A percentile compares a stretch with the other conserved stretches of the same genome.
Evolutionary conservation across 2,329 filamentous ascomycete genomes (phyloP).

Genomic region (Aspergillus neotritici): DNA sequence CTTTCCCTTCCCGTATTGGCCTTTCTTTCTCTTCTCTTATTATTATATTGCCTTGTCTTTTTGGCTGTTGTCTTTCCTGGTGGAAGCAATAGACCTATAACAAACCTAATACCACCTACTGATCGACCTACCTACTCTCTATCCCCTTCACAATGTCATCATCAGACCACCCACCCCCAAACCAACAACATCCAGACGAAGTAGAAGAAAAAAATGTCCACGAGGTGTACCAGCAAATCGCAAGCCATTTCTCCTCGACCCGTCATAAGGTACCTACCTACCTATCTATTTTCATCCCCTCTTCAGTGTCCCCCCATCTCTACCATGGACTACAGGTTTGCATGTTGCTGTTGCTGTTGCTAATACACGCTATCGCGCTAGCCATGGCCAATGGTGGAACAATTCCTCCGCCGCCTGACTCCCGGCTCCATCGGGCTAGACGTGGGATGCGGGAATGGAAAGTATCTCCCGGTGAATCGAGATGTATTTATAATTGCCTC

Average conservation of each 20-base stretch:
- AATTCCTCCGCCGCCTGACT: slow-evolving; percentile 62
- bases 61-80: too few relatives aligned
- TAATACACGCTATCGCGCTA: slow-evolving; percentile 23
- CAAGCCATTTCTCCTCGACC: slow-evolving; percentile 45
- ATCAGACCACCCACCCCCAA: slow-evolving; percentile 1
- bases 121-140: too few relatives aligned
- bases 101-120: too few relatives aligned
- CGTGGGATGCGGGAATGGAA: slow-evolving; percentile 93
- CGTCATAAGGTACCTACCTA: slow-evolving; percentile 54
- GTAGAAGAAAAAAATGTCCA: slow-evolving; percentile 79
- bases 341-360: background rate
- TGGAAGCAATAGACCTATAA: too few relatives aligned
- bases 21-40: too few relatives aligned
- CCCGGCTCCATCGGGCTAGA: slow-evolving; percentile 78
- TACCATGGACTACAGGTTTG: background rate
- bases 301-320: background rate
- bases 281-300: slow-evolving; percentile 3
- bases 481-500: slow-evolving; percentile 75
- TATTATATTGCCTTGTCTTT: too few relatives aligned
- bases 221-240: slow-evolving; percentile 66
- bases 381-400: slow-evolving; percentile 88
- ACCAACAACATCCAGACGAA: slow-evolving; percentile 46
- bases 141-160: slow-evolving; percentile 10
- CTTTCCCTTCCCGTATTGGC: too few relatives aligned
- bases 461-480: slow-evolving; percentile 78